Conservation (phyloP, 208 protist genomes). For the Strigomonas culicis region DNA sequence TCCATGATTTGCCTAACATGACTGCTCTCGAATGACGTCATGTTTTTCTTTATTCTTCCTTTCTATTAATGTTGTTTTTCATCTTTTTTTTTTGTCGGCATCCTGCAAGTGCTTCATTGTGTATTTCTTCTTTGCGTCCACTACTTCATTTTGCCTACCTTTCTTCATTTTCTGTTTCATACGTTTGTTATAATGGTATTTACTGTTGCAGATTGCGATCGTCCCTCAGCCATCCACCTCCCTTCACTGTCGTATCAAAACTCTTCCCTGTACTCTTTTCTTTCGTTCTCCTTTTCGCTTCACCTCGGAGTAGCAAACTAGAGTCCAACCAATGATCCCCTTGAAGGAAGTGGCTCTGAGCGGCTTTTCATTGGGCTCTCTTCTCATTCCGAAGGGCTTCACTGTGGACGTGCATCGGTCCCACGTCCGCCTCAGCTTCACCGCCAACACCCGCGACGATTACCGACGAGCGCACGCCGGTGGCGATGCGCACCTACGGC, state of each 20-base stretch:
- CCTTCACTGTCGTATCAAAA: neutral
- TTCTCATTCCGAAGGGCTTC: constrained; percentile 60
- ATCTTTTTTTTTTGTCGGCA: neutral
- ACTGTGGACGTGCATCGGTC: constrained; percentile 47
- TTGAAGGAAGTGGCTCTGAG: constrained; percentile 33
- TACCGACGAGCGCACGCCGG: neutral
- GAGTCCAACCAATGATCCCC: constrained; percentile 1
- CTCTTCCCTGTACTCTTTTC: constrained; percentile 10
- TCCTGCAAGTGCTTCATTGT: neutral
- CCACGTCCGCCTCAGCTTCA: constrained; percentile 21
- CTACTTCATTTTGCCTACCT: neutral
- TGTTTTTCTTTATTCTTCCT: constrained; percentile 7
- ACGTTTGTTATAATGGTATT: neutral
- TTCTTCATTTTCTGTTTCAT: neutral
- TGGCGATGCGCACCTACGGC: neutral
- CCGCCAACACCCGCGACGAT: neutral
- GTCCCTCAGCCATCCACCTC: neutral
- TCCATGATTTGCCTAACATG: constrained; percentile 2
- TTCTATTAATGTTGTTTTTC: neutral
- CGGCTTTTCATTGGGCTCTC: constrained; percentile 37
- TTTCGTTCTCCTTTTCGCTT: constrained; percentile 7
- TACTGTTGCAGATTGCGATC: neutral
- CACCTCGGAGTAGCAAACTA: neutral
- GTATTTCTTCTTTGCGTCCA: neutral
- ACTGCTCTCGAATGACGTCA: constrained; percentile 1